Evolutionary conservation across 2,329 filamentous ascomycete genomes (phyloP).

Genomic region (Phyllosticta capitalensis): DNA sequence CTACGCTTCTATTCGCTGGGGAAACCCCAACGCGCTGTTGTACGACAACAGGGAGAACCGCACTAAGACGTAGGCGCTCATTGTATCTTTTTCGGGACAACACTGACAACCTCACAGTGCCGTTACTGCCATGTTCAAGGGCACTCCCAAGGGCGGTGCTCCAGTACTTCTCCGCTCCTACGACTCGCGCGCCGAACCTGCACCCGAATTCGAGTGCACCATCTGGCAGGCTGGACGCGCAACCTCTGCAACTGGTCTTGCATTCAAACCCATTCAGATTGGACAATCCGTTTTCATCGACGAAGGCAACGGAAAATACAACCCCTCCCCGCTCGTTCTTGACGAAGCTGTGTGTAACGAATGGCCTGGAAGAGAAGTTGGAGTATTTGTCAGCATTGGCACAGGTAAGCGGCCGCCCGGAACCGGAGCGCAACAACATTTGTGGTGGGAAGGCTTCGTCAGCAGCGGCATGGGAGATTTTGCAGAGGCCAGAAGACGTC

Average conservation of each 20-base stretch:
- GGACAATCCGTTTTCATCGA: constrained; percentile 92
- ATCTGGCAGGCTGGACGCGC: constrained; percentile 96
- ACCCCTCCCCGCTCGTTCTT: constrained; percentile 73
- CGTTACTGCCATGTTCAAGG: constrained; percentile 84
- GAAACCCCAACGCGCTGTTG: constrained; percentile 76
- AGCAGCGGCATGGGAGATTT: constrained; percentile 67
- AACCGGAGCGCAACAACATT: constrained; percentile 55
- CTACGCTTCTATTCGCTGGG: constrained; percentile 48
- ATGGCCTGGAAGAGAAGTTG: constrained; percentile 88
- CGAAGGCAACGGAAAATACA: constrained; percentile 84
- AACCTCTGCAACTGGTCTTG: constrained; percentile 82
- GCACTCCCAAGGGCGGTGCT: constrained; percentile 57
- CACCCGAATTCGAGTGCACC: constrained; percentile 84
- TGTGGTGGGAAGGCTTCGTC: constrained; percentile 89
- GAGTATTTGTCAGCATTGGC: constrained; percentile 88
- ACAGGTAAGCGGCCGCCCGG: constrained; percentile 76
- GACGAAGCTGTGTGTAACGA: constrained; percentile 89
- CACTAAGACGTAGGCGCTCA: constrained; percentile 71
- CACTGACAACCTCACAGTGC: constrained; percentile 46
- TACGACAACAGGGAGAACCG: constrained; percentile 80
- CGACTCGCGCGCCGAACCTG: constrained; percentile 83
- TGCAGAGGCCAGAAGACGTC: constrained; percentile 72
- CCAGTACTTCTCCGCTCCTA: constrained; percentile 81
- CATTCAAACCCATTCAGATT: constrained; percentile 92
- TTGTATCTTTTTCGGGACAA: neutral